Evolutionary conservation across 2,329 filamentous ascomycete species (phyloP).

Genomic region (Pseudogymnoascus sp.): DNA sequence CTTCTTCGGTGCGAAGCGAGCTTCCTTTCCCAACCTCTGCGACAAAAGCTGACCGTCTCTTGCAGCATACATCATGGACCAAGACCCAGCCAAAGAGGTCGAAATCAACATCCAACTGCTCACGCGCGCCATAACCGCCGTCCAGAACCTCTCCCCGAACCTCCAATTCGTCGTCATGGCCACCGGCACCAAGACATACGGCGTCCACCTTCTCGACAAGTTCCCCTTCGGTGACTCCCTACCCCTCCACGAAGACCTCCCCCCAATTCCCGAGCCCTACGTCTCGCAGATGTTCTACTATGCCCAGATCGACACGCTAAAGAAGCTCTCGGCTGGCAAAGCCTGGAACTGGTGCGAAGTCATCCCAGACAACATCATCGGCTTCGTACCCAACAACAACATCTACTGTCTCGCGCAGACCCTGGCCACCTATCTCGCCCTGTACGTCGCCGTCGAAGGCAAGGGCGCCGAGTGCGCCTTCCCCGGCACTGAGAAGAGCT

Average conservation of each 20-base stretch:
- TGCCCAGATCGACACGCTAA: conserved; percentile 36
- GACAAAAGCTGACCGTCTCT: background rate
- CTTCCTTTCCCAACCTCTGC: too few relatives aligned
- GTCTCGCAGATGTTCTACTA: conserved; percentile 41
- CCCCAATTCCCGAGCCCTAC: conserved; percentile 36
- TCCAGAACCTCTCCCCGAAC: conserved; percentile 32
- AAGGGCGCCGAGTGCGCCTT: conserved; percentile 30
- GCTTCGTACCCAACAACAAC: conserved; percentile 38
- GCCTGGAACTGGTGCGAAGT: conserved; percentile 38
- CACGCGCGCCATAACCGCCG: conserved; percentile 32
- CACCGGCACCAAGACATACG: conserved; percentile 37
- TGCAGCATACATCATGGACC: conserved; percentile 17
- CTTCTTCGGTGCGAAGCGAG: conserved; percentile 22
- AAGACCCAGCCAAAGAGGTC: conserved; percentile 14
- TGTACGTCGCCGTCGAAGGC: conserved; percentile 33
- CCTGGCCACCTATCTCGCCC: conserved; percentile 32
- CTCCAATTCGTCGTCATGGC: conserved; percentile 36
- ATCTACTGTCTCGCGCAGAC: conserved; percentile 36
- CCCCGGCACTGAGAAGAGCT: conserved; percentile 32
- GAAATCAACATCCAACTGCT: conserved; percentile 33
- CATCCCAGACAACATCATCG: conserved; percentile 37
- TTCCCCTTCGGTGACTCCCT: conserved; percentile 21
- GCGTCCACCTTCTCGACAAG: conserved; percentile 25
- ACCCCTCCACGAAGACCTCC: conserved; percentile 34
- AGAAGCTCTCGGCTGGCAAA: conserved; percentile 30